Percentiles rank a stretch among this genome's conserved stretches.
Evolutionary conservation across 176 grass and related monocot species (phyloP).

Genomic region (Chrysopogon serrulatus): DNA sequence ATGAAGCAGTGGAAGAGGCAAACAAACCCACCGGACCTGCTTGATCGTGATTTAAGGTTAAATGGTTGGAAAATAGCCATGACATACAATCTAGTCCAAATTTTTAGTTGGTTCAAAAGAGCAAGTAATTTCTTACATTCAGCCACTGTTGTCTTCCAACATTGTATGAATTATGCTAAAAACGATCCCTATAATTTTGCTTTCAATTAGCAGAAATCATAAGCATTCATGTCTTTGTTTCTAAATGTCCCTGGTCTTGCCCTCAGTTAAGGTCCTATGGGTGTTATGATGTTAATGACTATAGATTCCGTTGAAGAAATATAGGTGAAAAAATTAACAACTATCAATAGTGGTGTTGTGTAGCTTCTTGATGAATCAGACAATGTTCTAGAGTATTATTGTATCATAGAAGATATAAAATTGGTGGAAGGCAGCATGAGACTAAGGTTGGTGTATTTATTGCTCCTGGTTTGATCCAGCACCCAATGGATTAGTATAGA

Average conservation of each 20-base stretch:
- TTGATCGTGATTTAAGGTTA: background rate
- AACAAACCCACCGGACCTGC: too few species aligned
- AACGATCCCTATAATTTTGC: background rate
- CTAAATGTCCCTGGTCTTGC: background rate
- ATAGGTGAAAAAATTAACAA: too few species aligned
- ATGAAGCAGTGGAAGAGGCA: background rate
- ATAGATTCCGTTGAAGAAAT: too few species aligned
- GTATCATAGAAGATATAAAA: background rate
- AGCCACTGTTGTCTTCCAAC: too few species aligned
- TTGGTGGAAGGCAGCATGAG: background rate
- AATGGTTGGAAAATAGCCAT: background rate
- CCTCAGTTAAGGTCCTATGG: background rate
- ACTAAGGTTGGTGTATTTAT: background rate
- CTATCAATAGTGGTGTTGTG: too few species aligned
- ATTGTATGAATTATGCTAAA: too few species aligned
- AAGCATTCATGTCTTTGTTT: background rate
- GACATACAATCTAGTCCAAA: background rate
- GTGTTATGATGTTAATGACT: too few species aligned
- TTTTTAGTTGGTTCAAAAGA: background rate
- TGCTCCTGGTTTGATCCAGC: background rate
- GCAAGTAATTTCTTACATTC: background rate
- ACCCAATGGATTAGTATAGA: background rate
- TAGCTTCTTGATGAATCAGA: too few species aligned
- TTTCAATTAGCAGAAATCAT: too few species aligned
- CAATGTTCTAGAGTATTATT: background rate